Evolutionary conservation across 805 yeast species (phyloP).

Genomic region (Cyberlindnera mississippiensis): DNA sequence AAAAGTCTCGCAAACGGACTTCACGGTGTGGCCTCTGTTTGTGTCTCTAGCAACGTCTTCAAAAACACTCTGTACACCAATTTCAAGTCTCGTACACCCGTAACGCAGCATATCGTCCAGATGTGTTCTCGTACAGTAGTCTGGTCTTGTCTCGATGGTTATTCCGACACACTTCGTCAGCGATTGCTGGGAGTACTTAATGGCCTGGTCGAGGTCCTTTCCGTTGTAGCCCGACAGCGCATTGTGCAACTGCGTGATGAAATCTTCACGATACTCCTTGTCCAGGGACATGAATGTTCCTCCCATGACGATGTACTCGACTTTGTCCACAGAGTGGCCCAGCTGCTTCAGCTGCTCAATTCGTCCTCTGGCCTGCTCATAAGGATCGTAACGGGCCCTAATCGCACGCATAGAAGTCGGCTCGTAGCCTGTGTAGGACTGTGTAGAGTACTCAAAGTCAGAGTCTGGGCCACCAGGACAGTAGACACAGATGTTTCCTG

Average conservation of each 20-base stretch:
- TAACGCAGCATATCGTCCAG: conserved; percentile 91
- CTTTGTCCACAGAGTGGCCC: conserved; percentile 96
- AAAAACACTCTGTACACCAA: conserved; percentile 95
- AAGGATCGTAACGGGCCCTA: conserved; percentile 96
- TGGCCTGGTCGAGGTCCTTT: conserved; percentile 83
- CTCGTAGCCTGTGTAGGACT: conserved; percentile 96
- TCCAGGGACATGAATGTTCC: conserved; percentile 98
- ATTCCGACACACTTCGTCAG: conserved; percentile 97
- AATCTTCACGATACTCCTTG: conserved; percentile 81
- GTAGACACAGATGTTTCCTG: conserved; percentile 96
- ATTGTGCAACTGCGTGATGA: conserved; percentile 86
- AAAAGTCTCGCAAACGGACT: conserved; percentile 93
- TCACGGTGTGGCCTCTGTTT: conserved; percentile 96
- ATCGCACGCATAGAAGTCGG: conserved; percentile 99
- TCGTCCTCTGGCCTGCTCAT: conserved; percentile 97
- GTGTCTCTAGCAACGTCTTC: conserved; percentile 99
- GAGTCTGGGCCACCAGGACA: conserved; percentile 99
- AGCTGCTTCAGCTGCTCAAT: conserved; percentile 91
- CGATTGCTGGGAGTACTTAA: conserved; percentile 85
- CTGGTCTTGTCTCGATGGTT: conserved; percentile 97
- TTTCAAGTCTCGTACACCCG: conserved; percentile 95
- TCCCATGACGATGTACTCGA: conserved; percentile 97
- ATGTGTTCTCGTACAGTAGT: conserved; percentile 95
- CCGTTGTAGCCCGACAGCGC: conserved; percentile 94
- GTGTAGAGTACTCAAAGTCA: conserved; percentile 96